phyloP scores from a whole-genome alignment of 805 yeast genomes.

The Wickerhamomyces sydowiorum region DNA sequence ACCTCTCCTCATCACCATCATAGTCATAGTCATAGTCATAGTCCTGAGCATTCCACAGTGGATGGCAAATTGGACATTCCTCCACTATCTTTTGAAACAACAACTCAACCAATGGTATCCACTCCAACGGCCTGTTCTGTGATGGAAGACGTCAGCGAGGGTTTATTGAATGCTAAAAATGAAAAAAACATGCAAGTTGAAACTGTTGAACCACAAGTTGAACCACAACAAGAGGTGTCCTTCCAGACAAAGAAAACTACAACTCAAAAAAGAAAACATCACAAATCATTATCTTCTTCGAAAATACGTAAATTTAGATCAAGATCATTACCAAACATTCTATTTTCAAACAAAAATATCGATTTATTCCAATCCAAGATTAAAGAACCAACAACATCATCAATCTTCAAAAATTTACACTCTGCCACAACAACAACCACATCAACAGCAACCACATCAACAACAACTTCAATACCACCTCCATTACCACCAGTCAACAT shows the following conservation, averaged over 20 bases:
- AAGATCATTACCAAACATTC: conserved; percentile 22
- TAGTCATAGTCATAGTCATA: no score
- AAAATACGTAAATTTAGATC: conserved; percentile 22
- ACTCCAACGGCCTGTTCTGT: conserved; percentile 7
- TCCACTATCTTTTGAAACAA: background rate
- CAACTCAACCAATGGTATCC: conserved; percentile 8
- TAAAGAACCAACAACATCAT: conserved; percentile 9
- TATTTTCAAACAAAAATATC: conserved; percentile 6
- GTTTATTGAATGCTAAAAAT: background rate
- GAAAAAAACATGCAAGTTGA: no score
- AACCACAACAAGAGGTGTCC: conserved; percentile 1
- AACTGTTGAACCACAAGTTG: background rate
- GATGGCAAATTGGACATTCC: background rate
- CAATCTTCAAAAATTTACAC: conserved; percentile 15
- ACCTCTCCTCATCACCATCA: background rate
- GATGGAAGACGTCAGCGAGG: background rate
- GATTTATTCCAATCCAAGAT: conserved; percentile 1
- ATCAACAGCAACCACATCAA: conserved; percentile 13
- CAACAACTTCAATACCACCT: conserved; percentile 27
- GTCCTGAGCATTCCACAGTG: background rate
- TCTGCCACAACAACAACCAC: conserved; percentile 8
- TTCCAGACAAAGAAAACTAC: conserved; percentile 6
- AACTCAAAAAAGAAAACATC: conserved; percentile 1
- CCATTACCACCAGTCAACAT: conserved; percentile 79
- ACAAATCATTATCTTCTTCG: background rate